Percentiles rank a stretch among this genome's conserved stretches.
Conservation (phyloP, 2,329 filamentous ascomycete species). For the Fusarium sarcochroum region DNA sequence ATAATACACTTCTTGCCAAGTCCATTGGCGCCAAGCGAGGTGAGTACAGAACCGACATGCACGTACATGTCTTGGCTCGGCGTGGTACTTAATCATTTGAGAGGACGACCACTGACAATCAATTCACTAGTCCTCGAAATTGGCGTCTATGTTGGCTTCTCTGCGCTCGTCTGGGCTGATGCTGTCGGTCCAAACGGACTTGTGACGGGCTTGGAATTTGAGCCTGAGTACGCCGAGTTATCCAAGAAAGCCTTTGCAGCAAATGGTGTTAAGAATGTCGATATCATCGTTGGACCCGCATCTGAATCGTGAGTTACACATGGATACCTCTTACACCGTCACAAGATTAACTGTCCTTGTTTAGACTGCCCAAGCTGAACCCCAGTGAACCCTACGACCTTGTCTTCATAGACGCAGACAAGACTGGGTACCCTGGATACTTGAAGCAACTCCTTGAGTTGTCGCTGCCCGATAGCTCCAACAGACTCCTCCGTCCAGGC, state of each 20-base stretch:
- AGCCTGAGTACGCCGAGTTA: constrained; percentile 58
- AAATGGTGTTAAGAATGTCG: constrained; percentile 59
- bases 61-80: neutral
- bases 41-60: constrained; percentile 32
- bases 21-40: constrained; percentile 59
- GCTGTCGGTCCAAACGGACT: constrained; percentile 60
- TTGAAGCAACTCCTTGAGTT: constrained; percentile 60
- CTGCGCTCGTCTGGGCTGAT: constrained; percentile 63
- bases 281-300: constrained; percentile 64
- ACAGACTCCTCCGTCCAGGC: constrained; percentile 62
- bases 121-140: constrained; percentile 61
- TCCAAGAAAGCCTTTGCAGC: constrained; percentile 58
- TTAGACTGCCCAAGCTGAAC: constrained; percentile 51
- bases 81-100: neutral
- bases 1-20: constrained; percentile 58
- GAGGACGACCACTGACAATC: neutral
- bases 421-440: constrained; percentile 65
- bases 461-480: constrained; percentile 55
- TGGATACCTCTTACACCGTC: no score
- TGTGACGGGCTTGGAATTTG: constrained; percentile 63
- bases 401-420: constrained; percentile 69
- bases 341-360: neutral
- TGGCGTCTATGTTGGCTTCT: constrained; percentile 65
- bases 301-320: constrained; percentile 59
- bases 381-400: constrained; percentile 62